Base-by-base conservation (phyloP, 345 rosid species). In the Odontarrhena argentea region DNA sequence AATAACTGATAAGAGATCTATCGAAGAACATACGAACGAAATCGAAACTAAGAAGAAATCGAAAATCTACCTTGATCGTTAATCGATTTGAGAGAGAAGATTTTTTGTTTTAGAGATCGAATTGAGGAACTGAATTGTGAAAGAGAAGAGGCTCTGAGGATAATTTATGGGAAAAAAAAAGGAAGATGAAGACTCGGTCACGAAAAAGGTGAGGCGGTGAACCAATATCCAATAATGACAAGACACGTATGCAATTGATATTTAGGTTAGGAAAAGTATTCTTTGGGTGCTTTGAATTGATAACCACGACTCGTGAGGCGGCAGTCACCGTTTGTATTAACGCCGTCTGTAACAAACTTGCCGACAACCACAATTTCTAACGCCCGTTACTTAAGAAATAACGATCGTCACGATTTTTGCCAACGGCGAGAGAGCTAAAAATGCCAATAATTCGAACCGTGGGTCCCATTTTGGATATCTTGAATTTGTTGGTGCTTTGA, bases 171-270 rank as follows among this genome's bases (percentile, higher is more conserved):
- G 8, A 41, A 28, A 28, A 28, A 28, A 18, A 18, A 18, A 48
- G 9, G 65, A 55, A 4, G 63, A 71, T 8, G 45, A 26, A 1
- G 66, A 75, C 48, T 68, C 3, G 51, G 67, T 69, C 78, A 75
- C 67, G 71, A 70, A 51, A 38, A 69, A 55, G 25, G 28, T 24
- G 7, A 64, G 65, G 72, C 58, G 54, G 66, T 65, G 53, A 43
- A 75, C 8, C 3, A 13, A 7, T 35, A 50, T 0, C 75, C 35
- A 70, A 30, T 5, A 0, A 32, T 0, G 11, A n/a, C 0, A 0
- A 0, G 64, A 59, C 76, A 70, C 72, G 70, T 68, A 46, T 47
- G 5, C 3, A 3, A 32, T 56, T 22, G 32, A 9, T 57, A 36
- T 41, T 51, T 11, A 57, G 69, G 25, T 2, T 14, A 46, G 10